phyloP scores from a whole-genome alignment of 192 early-diverging fungal genomes.

The Coemansia umbellata region DNA sequence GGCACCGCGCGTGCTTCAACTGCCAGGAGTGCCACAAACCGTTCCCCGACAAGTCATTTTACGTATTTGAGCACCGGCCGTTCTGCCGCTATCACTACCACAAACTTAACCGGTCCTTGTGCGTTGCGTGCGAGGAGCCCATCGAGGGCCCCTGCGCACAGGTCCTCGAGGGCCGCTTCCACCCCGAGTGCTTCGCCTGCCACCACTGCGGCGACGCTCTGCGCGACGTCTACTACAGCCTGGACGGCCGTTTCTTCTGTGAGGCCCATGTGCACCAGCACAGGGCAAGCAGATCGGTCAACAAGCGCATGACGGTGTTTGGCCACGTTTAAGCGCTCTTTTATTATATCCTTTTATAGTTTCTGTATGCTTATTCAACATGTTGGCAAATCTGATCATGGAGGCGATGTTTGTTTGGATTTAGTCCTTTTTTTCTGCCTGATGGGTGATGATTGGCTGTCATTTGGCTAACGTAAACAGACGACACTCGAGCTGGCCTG shows the following conservation, averaged over 20 bases:
- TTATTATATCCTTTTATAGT: no score
- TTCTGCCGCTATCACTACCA: slow-evolving; percentile 87
- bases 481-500: no score
- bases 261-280: slow-evolving; percentile 44
- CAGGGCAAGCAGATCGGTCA: slow-evolving; percentile 14
- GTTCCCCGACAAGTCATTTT: slow-evolving; percentile 70
- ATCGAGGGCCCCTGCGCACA: slow-evolving; percentile 92
- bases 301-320: slow-evolving; percentile 44
- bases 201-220: slow-evolving; percentile 36
- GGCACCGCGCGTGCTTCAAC: slow-evolving; percentile 61
- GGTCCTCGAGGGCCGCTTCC: slow-evolving; percentile 80
- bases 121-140: slow-evolving; percentile 69
- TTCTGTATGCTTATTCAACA: no score
- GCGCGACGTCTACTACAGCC: slow-evolving; percentile 50
- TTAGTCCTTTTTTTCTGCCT: no score
- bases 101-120: slow-evolving; percentile 79
- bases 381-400: no score
- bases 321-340: slow-evolving; percentile 21
- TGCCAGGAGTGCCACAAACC: slow-evolving; percentile 65
- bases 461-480: no score
- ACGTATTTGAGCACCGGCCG: slow-evolving; percentile 81
- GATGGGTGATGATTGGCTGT: no score
- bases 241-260: slow-evolving; percentile 44
- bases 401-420: no score
- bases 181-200: slow-evolving; percentile 84